Evolutionary conservation across 176 grass and related monocot species (phyloP), one percentile per base, ranked within the genome.

Genomic region (Panicum miliaceum): DNA sequence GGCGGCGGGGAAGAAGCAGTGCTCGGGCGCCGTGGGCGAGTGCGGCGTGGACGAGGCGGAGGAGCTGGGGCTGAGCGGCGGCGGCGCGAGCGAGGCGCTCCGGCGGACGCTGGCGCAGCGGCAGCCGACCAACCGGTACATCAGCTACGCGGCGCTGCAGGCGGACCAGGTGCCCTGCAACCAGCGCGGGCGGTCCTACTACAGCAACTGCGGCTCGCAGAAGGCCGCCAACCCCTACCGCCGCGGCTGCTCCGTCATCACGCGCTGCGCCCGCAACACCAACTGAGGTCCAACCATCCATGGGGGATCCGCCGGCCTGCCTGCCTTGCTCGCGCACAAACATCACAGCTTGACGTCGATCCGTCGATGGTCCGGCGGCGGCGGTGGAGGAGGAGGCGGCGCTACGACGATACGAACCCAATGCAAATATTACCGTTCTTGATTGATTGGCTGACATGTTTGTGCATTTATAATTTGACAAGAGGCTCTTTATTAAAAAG

Each of bases 171-270:
- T 98, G 9, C 95, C 92, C 6, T 98, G 95, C 70, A 90, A 82
- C 89, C 81, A 71, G 68, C 84, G 89, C 27, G 95, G 92, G 0
- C 10, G 53, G 5, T 91, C 91, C 8, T 98, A 98, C 89, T 98
- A 98, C 90, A 86, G 43, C 79, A 91, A 94, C 79, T 95, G 92
- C 84, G 65, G 2, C 10, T 45, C 50, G 22, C 63, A 81, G 50
- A 8, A 43, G 58, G 53, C 32, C 3, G 85, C 72, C 32, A 94
- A 98, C 85, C 95, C 92, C 4, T 98, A 98, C 87, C 64, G 62
- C 40, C 95, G 92, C 12, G 91, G 89, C 0, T 98, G 95, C 86
- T 93, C 84, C 71, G 68, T 73, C 78, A 98, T 98, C 78, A 98
- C 95, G 7, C 82, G 68, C 41, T 98, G 95, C 79, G 83, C 83